These are phyloP conservation scores for Kluyveromyces sp. DNA, from an alignment of 1,139 yeast species.

Conservation along the genomic window DNA sequence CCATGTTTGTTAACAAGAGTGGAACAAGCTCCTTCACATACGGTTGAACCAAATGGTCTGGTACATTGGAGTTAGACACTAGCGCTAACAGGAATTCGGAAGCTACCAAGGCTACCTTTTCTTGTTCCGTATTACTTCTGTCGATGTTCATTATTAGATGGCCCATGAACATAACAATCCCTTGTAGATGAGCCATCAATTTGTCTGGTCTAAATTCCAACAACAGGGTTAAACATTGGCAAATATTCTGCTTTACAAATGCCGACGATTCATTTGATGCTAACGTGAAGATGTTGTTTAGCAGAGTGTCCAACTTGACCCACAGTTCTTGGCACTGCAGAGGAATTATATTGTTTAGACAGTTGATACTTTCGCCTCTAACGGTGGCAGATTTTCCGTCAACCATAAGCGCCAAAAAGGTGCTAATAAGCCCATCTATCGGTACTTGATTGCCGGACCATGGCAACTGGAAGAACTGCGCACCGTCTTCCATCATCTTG, in stretches of 20 bases:
- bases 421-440: constrained; percentile 57
- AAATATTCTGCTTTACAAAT: constrained; percentile 64
- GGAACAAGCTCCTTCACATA: constrained; percentile 64
- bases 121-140: constrained; percentile 42
- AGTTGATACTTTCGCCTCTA: constrained; percentile 58
- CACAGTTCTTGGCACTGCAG: constrained; percentile 59
- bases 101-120: constrained; percentile 80
- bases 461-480: constrained; percentile 42
- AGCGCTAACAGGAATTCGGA: constrained; percentile 83
- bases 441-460: constrained; percentile 52
- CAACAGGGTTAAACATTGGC: constrained; percentile 68
- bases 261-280: constrained; percentile 50
- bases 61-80: constrained; percentile 53
- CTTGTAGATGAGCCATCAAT: constrained; percentile 70
- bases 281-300: constrained; percentile 56
- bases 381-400: constrained; percentile 41
- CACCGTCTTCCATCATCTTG: constrained; percentile 79
- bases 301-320: constrained; percentile 57
- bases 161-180: constrained; percentile 75
- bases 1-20: constrained; percentile 73
- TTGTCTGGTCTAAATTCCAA: constrained; percentile 78
- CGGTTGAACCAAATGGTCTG: constrained; percentile 45
- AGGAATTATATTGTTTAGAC: constrained; percentile 72
- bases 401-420: constrained; percentile 48
- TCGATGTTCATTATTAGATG: constrained; percentile 49